phyloP scores from a whole-genome alignment of 148 eudicot species.

The Fagopyrum esculentum region DNA sequence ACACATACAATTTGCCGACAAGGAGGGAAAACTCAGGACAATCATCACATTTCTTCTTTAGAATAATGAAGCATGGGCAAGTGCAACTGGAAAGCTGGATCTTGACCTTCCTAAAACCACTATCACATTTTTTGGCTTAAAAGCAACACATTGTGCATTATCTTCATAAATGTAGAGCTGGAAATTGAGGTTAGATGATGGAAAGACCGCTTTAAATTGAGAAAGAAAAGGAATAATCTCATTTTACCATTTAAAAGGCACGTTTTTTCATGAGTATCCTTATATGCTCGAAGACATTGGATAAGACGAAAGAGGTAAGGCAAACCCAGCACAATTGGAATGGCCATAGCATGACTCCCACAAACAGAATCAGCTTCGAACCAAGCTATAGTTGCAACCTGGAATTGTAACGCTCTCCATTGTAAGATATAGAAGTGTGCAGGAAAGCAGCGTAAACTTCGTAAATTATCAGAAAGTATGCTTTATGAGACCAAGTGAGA shows the following conservation, averaged over 20 bases:
- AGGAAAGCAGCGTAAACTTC: not conserved
- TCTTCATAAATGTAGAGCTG: not conserved
- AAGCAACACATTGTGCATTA: not conserved
- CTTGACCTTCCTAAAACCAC: too few relatives aligned
- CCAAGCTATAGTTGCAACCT: constrained; percentile 99
- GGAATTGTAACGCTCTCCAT: constrained; percentile 21
- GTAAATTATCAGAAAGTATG: not conserved
- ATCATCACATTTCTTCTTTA: too few relatives aligned
- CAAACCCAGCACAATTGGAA: constrained; percentile 84
- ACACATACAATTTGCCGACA: too few relatives aligned
- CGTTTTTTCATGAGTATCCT: constrained; percentile 83
- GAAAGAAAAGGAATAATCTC: not conserved
- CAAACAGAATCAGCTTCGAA: constrained; percentile 99
- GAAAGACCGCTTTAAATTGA: not conserved
- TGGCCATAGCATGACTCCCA: constrained; percentile 89
- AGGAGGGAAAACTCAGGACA: too few relatives aligned
- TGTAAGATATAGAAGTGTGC: not conserved
- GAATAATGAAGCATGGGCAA: too few relatives aligned
- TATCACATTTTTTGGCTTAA: too few relatives aligned
- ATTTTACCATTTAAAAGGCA: constrained; percentile 70
- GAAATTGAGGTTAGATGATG: not conserved
- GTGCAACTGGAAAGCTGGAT: too few relatives aligned
- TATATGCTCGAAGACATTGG: constrained; percentile 92
- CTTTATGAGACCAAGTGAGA: not conserved
- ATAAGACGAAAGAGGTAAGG: constrained; percentile 93